These are phyloP conservation scores for Talaromyces borbonicus DNA, from an alignment of 495 filamentous ascomycete genomes.

Conservation along the genomic window DNA sequence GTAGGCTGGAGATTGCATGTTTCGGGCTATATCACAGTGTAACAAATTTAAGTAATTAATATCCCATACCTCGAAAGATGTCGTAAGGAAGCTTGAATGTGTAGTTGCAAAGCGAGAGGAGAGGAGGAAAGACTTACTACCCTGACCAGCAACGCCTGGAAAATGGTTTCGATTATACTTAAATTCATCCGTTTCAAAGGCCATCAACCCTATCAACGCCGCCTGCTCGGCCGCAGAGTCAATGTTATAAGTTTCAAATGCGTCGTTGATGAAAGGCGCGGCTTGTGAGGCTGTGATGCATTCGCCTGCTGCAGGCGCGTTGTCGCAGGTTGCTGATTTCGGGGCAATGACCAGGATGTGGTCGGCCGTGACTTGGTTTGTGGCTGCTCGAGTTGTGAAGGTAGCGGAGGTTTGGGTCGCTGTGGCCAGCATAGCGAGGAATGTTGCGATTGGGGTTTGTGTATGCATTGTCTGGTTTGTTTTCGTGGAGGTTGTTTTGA, in stretches of 20 bases:
- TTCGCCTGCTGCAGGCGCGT: conserved; percentile 36
- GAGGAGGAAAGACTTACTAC: conserved; percentile 38
- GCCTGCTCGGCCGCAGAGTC: conserved; percentile 46
- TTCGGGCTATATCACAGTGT: conserved; percentile 49
- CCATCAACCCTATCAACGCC: conserved; percentile 52
- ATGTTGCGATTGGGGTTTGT: conserved; percentile 2
- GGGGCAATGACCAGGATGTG: conserved; percentile 45
- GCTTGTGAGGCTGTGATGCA: conserved; percentile 60
- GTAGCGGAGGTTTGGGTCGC: conserved; percentile 7
- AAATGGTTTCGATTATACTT: conserved; percentile 56
- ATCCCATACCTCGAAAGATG: neutral
- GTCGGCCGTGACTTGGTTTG: conserved; percentile 24
- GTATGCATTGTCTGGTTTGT: conserved; percentile 3
- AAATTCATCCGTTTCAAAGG: conserved; percentile 59
- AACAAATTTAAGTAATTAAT: neutral
- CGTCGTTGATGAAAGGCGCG: conserved; percentile 42
- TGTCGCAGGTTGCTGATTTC: conserved; percentile 33
- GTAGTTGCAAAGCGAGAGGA: neutral
- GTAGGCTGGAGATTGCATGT: conserved; percentile 59
- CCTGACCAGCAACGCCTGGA: conserved; percentile 57
- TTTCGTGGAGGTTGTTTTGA: too few species aligned
- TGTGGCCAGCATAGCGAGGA: conserved; percentile 13
- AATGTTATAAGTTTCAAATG: conserved; percentile 49
- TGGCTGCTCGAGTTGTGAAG: neutral
- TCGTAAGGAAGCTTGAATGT: neutral